A percentile compares a stretch with the other conserved stretches of the same genome.
These are phyloP conservation scores for Termitomyces eurrhizus DNA, from an alignment of 768 basidiomycete species.

Conservation along the genomic window DNA sequence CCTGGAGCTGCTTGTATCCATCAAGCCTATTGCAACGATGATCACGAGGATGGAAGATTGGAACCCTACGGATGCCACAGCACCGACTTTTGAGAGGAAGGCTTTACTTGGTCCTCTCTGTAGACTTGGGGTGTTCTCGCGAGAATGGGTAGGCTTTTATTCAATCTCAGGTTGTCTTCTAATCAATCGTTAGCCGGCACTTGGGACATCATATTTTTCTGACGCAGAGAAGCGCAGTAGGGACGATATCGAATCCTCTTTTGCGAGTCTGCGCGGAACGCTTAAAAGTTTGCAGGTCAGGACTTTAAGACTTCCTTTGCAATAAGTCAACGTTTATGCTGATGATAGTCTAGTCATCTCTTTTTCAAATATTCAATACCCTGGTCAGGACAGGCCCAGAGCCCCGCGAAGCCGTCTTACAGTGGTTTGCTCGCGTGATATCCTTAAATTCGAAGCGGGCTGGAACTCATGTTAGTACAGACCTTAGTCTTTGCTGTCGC, in stretches of 20 bases:
- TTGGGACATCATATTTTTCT: conserved; percentile 80
- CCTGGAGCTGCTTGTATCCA: conserved; percentile 70
- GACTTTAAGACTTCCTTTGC: neutral
- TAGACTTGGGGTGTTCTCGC: conserved; percentile 80
- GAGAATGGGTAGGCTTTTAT: conserved; percentile 70
- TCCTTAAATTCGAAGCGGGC: conserved; percentile 79
- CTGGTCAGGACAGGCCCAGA: conserved; percentile 81
- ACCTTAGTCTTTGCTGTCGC: neutral
- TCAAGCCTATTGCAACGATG: conserved; percentile 83
- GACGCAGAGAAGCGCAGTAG: conserved; percentile 74
- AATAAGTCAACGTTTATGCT: neutral
- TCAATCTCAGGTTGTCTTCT: neutral
- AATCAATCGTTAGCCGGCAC: conserved; percentile 52
- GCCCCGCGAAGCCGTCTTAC: conserved; percentile 76
- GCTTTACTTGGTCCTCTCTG: conserved; percentile 84
- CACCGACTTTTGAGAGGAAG: conserved; percentile 55
- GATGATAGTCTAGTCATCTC: conserved; percentile 35
- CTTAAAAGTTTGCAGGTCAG: conserved; percentile 77
- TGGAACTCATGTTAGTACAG: conserved; percentile 72
- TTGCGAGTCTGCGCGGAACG: conserved; percentile 81
- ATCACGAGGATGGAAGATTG: conserved; percentile 73
- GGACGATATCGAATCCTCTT: conserved; percentile 77
- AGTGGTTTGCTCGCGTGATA: conserved; percentile 75
- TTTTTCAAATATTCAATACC: conserved; percentile 86
- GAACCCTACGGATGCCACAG: conserved; percentile 59